Evolutionary conservation across 2,329 filamentous ascomycete genomes (phyloP).

Genomic region (Penicillium sp.): DNA sequence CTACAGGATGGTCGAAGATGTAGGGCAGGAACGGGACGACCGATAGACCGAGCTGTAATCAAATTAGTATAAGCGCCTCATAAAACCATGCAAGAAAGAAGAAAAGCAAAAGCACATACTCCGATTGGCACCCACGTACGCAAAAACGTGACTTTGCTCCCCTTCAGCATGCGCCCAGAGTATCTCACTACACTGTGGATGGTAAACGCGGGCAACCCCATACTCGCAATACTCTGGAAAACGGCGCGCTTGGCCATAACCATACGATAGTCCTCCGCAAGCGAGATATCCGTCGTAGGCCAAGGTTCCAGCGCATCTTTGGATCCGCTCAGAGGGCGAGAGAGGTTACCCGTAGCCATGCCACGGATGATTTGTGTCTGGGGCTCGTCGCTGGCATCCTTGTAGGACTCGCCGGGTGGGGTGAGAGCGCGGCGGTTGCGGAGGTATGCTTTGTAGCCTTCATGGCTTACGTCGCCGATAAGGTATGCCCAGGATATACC

Average conservation of each 20-base stretch:
- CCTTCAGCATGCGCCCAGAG: conserved; percentile 80
- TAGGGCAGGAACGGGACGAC: conserved; percentile 81
- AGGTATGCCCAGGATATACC: conserved; percentile 92
- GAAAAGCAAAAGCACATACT: conserved; percentile 54
- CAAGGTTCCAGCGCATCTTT: conserved; percentile 34
- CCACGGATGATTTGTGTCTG: conserved; percentile 33
- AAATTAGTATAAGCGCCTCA: conserved; percentile 17
- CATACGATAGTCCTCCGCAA: conserved; percentile 84
- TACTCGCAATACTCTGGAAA: conserved; percentile 87
- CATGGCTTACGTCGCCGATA: conserved; percentile 83
- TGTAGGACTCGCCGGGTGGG: conserved; percentile 59
- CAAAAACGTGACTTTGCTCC: conserved; percentile 71
- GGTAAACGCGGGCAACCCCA: conserved; percentile 91
- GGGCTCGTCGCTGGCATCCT: conserved; percentile 37
- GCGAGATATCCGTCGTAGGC: conserved; percentile 56
- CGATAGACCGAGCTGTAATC: conserved; percentile 59
- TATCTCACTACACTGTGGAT: conserved; percentile 93
- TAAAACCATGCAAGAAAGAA: not conserved
- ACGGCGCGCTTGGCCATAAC: conserved; percentile 89
- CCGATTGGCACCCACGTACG: conserved; percentile 91
- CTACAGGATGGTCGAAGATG: conserved; percentile 89
- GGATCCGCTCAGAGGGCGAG: conserved; percentile 14
- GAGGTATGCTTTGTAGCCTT: conserved; percentile 93
- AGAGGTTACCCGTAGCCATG: conserved; percentile 38
- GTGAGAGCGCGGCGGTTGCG: conserved; percentile 76